A percentile compares a stretch with the other conserved stretches of the same genome.
Evolutionary conservation across 1,139 yeast species (phyloP).

Genomic region (Meyerozyma athensensis): DNA sequence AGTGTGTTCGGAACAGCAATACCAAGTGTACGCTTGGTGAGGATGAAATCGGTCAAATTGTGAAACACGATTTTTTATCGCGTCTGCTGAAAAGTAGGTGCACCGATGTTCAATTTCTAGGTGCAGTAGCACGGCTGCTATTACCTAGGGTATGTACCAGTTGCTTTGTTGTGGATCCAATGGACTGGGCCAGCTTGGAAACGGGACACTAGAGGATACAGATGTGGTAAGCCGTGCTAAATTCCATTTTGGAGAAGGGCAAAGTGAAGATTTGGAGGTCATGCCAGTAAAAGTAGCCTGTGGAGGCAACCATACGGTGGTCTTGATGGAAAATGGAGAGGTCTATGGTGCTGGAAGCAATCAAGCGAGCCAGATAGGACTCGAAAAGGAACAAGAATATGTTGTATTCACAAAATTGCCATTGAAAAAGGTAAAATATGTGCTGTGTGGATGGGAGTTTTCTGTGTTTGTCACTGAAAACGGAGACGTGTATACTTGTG

Average conservation of each 20-base stretch:
- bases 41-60: background rate
- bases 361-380: slow-evolving; percentile 50
- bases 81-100: no score
- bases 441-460: slow-evolving; percentile 78
- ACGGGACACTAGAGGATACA: slow-evolving; percentile 52
- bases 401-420: slow-evolving; percentile 22
- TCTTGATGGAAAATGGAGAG: slow-evolving; percentile 50
- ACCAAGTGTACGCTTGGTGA: background rate
- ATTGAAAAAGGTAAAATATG: slow-evolving; percentile 33
- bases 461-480: slow-evolving; percentile 45
- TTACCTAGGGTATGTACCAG: slow-evolving; percentile 14
- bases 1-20: background rate
- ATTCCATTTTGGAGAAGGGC: slow-evolving; percentile 10
- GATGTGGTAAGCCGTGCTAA: slow-evolving; percentile 19
- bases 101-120: no score
- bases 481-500: slow-evolving; percentile 48
- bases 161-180: slow-evolving; percentile 75
- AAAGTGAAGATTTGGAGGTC: slow-evolving; percentile 5
- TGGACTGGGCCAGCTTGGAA: slow-evolving; percentile 74
- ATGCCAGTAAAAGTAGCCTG: slow-evolving; percentile 46
- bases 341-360: slow-evolving; percentile 62
- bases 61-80: slow-evolving; percentile 3
- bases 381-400: slow-evolving; percentile 2
- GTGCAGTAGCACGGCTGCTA: no score
- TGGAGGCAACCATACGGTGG: slow-evolving; percentile 86